Conservation (phyloP, 2,329 filamentous ascomycete genomes). For the Arthrobotrys musiformis region DNA sequence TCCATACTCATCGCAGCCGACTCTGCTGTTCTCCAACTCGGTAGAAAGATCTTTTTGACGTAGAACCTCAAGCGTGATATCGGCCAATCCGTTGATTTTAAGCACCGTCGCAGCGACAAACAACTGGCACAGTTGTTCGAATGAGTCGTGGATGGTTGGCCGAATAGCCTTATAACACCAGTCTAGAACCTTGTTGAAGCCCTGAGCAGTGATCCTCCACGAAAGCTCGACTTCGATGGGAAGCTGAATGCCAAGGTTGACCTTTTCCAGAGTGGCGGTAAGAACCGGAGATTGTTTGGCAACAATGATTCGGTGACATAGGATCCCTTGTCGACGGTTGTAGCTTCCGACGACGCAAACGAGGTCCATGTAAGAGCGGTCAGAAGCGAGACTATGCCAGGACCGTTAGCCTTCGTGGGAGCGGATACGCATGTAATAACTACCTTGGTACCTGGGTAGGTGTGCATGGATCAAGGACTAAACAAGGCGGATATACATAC, state of each 20-base stretch:
- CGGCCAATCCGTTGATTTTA: not conserved
- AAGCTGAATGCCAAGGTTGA: not conserved
- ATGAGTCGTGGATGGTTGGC: not conserved
- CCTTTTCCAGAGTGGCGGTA: not conserved
- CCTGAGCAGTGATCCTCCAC: not conserved
- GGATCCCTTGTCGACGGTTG: not conserved
- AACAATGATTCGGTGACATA: not conserved
- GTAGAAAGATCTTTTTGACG: too few species aligned
- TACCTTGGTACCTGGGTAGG: not conserved
- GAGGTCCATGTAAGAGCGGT: not conserved
- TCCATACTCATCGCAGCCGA: too few species aligned
- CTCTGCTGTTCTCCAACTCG: too few species aligned
- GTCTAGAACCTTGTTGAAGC: not conserved
- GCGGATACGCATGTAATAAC: not conserved
- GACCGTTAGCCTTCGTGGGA: not conserved
- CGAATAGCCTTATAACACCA: not conserved
- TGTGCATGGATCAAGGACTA: too few species aligned
- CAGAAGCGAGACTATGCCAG: not conserved
- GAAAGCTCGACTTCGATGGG: not conserved
- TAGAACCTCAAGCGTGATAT: too few species aligned
- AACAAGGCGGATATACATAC: too few species aligned
- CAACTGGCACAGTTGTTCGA: not conserved
- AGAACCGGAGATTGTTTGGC: not conserved
- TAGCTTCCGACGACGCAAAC: not conserved
- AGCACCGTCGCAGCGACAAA: not conserved